Percentiles rank a stretch among this genome's conserved stretches.
phyloP scores from a whole-genome alignment of 2,329 filamentous ascomycete genomes.

The Lasiodiplodia sp. region DNA sequence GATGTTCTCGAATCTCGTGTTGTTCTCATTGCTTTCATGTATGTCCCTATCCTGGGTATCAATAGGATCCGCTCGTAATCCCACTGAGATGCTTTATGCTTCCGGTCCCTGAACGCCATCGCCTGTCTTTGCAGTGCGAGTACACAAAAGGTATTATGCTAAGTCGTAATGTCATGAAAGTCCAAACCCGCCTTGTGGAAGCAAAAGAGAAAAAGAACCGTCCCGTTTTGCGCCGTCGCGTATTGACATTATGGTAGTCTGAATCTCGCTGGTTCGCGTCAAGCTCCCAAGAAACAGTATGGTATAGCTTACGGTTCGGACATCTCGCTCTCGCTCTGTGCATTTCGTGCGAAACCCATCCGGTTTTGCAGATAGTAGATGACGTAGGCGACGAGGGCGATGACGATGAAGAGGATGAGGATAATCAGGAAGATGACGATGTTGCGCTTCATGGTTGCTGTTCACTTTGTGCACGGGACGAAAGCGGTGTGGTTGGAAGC shows the following conservation, averaged over 20 bases:
- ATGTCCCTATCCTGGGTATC: neutral
- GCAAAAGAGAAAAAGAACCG: neutral
- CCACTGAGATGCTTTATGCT: neutral
- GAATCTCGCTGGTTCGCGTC: no score
- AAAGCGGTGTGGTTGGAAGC: neutral
- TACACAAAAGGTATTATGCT: constrained; percentile 12
- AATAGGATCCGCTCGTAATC: neutral
- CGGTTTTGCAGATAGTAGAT: constrained; percentile 59
- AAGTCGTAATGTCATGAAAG: constrained; percentile 2
- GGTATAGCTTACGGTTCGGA: constrained; percentile 34
- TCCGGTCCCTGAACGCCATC: neutral
- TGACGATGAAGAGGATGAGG: constrained; percentile 60
- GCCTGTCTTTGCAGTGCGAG: neutral
- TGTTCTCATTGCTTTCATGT: neutral
- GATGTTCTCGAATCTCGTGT: no score
- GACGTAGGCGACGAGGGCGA: constrained; percentile 56
- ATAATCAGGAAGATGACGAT: constrained; percentile 61
- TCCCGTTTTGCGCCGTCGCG: neutral
- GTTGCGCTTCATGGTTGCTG: constrained; percentile 57
- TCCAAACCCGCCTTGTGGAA: neutral
- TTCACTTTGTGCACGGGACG: neutral
- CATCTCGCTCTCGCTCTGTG: constrained; percentile 42
- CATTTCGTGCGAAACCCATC: constrained; percentile 36
- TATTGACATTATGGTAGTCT: neutral
- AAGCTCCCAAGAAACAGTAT: no score